These are phyloP conservation scores for Beta corolliflora DNA, from an alignment of 179 eudicot genomes.

Conservation along the genomic window DNA sequence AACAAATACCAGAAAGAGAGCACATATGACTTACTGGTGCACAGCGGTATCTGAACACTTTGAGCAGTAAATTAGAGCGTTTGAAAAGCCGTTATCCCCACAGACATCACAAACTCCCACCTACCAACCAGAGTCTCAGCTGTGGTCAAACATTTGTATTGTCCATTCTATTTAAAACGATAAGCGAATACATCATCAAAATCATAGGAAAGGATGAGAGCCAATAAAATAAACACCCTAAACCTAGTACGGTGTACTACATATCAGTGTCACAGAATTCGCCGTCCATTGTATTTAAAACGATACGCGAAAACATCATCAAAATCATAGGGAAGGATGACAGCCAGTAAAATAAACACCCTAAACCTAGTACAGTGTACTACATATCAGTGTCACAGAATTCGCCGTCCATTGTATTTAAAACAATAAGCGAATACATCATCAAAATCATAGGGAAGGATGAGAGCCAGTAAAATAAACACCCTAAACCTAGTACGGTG, in stretches of 20 bases:
- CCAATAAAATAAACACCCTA: not conserved
- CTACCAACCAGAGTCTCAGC: not conserved
- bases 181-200: not conserved
- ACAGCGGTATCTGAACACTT: constrained; percentile 15
- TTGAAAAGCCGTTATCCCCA: constrained; percentile 28
- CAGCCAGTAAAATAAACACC: too few relatives aligned
- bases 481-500: too few relatives aligned
- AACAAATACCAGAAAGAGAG: not conserved
- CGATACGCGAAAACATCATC: too few relatives aligned
- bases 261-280: too few relatives aligned
- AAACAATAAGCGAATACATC: not conserved
- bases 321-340: too few relatives aligned
- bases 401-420: not conserved
- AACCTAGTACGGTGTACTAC: too few relatives aligned
- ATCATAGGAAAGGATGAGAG: not conserved
- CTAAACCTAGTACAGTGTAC: too few relatives aligned
- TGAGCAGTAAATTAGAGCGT: constrained; percentile 27
- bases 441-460: not conserved
- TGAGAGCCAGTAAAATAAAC: not conserved
- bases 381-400: too few relatives aligned
- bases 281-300: too few relatives aligned
- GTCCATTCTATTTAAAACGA: not conserved
- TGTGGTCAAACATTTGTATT: not conserved
- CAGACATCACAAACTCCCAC: constrained; percentile 17
- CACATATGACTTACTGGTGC: constrained; percentile 26